Percentiles rank a stretch among this genome's conserved stretches.
Evolutionary conservation across 2,329 filamentous ascomycete genomes (phyloP).

Genomic region (Epichloe aotearoae): DNA sequence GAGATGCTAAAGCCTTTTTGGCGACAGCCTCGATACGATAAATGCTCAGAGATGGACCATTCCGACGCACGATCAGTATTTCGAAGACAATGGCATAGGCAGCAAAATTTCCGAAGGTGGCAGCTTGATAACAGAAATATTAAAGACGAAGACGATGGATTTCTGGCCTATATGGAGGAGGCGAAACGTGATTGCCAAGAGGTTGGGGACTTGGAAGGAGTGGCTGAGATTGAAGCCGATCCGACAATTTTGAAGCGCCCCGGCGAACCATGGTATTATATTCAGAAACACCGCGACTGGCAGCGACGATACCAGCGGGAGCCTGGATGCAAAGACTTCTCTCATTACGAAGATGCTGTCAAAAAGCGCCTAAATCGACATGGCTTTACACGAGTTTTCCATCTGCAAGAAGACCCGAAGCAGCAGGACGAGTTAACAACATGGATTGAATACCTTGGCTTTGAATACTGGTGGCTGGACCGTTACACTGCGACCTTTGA

Average conservation of each 20-base stretch:
- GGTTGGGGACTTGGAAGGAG: background rate
- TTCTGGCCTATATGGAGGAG: slow-evolving; percentile 5
- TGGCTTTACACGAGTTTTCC: slow-evolving; percentile 16
- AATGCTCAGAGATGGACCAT: slow-evolving; percentile 1
- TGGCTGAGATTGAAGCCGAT: slow-evolving; percentile 7
- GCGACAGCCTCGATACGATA: background rate
- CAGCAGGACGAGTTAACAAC: slow-evolving; percentile 21
- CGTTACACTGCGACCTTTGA: slow-evolving; percentile 10
- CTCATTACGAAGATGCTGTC: slow-evolving; percentile 13
- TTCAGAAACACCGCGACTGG: slow-evolving; percentile 3
- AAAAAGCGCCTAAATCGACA: slow-evolving; percentile 15
- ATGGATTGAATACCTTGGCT: slow-evolving; percentile 27
- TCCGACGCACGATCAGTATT: slow-evolving; percentile 9
- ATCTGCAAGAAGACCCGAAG: slow-evolving; percentile 16
- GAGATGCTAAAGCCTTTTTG: slow-evolving; percentile 18
- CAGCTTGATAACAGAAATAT: slow-evolving; percentile 15
- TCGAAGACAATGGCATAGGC: slow-evolving; percentile 13
- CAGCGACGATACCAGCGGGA: slow-evolving; percentile 7
- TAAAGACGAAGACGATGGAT: slow-evolving; percentile 10
- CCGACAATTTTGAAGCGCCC: slow-evolving; percentile 3
- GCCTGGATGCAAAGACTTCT: slow-evolving; percentile 9
- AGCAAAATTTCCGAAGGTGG: slow-evolving; percentile 19
- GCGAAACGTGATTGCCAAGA: background rate
- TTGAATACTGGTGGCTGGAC: slow-evolving; percentile 14
- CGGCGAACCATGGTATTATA: slow-evolving; percentile 1